Base-by-base conservation (phyloP, 2,329 filamentous ascomycete genomes). In the Sporothrix dimorphospora region DNA sequence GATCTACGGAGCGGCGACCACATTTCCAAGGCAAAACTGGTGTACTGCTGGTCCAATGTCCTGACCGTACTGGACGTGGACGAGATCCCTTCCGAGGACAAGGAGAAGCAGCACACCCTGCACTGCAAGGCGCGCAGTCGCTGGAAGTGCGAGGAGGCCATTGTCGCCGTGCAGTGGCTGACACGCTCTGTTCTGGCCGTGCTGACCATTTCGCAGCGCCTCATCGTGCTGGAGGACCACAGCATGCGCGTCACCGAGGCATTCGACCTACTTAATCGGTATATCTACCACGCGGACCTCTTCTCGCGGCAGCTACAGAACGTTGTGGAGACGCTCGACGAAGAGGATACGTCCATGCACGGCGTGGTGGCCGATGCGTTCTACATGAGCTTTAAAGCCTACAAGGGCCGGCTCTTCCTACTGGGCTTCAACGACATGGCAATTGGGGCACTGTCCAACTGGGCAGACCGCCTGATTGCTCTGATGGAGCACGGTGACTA, bases 11-110 rank as follows among this genome's bases (percentile, higher is more conserved):
- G 88, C 0, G 90, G 89, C 5, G 91, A 90, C 77, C 88, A 90
- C 8, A 86, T 91, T 11, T 94, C 93, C 21, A 91, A 90, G 78
- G 92, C 91, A 49, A 98, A 99, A 80, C 87, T 99, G 21, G 95
- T 93, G 0, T 99, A 99, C 82, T 98, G 94, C 81, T 99, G 96
- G 96, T 98, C 96, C 1, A 98, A 98, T 78, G 90, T 98, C n/a
- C 83, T 99, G 75, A 98, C 94, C 0, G 91, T 99, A 5, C 83
- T 99, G 30, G 96, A 99, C 75, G 89, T 98, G 12, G 90, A 95
- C 69, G 92, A 96, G 76, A 84, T 90, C 14, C 86, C 87, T 24
- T 82, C 87, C 0, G 87, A 89, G 16, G 72, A 94, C 75, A 90
- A 89, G 74, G 92, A 95, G 75, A 94, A 93, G 77, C 93, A 92